Evolutionary conservation across 768 basidiomycete species (phyloP).

Genomic region (Sporobolomyces phaffii): DNA sequence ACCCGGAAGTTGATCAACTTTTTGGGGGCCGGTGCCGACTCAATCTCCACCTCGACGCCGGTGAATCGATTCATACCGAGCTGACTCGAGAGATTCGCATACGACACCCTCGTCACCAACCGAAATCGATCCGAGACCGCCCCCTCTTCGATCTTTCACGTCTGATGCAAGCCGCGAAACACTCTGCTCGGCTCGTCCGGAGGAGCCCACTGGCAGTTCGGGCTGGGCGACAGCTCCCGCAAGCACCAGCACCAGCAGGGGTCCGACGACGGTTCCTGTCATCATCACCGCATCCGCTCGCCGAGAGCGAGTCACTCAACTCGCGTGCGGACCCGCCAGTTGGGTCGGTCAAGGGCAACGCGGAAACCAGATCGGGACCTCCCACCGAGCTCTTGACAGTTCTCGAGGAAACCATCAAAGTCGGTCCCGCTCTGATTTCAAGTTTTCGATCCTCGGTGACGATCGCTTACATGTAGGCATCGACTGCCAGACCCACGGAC

Average conservation of each 20-base stretch:
- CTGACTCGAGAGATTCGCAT: not conserved
- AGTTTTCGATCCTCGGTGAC: too few relatives aligned
- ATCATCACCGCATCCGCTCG: not conserved
- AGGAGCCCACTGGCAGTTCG: not conserved
- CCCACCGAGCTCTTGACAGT: conserved; percentile 28
- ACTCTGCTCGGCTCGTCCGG: not conserved
- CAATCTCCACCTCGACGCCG: not conserved
- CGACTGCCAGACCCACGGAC: conserved; percentile 82
- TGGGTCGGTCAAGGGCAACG: not conserved
- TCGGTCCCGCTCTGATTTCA: conserved; percentile 42
- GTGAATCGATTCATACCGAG: not conserved
- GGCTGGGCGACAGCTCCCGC: not conserved
- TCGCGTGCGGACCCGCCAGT: too few relatives aligned
- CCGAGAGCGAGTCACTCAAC: not conserved
- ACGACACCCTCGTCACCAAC: not conserved
- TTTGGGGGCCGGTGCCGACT: not conserved
- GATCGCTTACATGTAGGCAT: too few relatives aligned
- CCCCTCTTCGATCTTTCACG: not conserved
- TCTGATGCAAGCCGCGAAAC: not conserved
- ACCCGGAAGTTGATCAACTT: not conserved
- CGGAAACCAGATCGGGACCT: not conserved
- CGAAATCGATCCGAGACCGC: not conserved
- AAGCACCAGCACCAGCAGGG: not conserved
- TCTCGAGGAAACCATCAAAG: conserved; percentile 69
- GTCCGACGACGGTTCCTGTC: not conserved